These are phyloP conservation scores for Mycogone perniciosa DNA, from an alignment of 2,329 filamentous ascomycete genomes.

Conservation along the genomic window DNA sequence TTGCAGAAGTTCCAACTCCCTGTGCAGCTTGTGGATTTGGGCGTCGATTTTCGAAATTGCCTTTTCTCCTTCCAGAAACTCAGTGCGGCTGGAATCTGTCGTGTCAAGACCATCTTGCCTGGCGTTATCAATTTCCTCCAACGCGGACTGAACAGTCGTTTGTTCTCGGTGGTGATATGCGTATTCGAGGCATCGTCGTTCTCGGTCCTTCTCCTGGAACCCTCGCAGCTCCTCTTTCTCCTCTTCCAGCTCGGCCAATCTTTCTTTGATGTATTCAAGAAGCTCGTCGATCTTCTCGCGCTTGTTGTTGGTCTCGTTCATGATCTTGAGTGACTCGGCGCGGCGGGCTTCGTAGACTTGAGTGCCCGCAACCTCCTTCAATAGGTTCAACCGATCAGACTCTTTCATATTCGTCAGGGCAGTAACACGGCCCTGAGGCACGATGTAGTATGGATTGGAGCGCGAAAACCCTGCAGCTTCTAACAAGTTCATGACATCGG, in stretches of 20 bases:
- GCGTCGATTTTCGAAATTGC: slow-evolving; percentile 69
- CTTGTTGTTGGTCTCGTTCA: slow-evolving; percentile 94
- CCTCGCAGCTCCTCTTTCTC: slow-evolving; percentile 93
- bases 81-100: slow-evolving; percentile 71
- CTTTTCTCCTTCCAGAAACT: slow-evolving; percentile 72
- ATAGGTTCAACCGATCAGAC: slow-evolving; percentile 74
- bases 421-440: slow-evolving; percentile 93
- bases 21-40: slow-evolving; percentile 72
- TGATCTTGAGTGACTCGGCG: slow-evolving; percentile 89
- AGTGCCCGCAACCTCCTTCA: slow-evolving; percentile 98
- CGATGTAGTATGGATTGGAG: slow-evolving; percentile 98
- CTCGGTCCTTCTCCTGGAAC: slow-evolving; percentile 91
- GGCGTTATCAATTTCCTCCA: slow-evolving; percentile 77
- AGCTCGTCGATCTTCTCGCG: slow-evolving; percentile 90
- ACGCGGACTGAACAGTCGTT: slow-evolving; percentile 64
- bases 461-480: slow-evolving; percentile 95
- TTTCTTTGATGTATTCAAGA: slow-evolving; percentile 84
- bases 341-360: slow-evolving; percentile 93
- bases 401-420: slow-evolving; percentile 99
- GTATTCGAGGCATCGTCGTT: slow-evolving; percentile 87
- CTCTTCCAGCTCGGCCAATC: slow-evolving; percentile 83
- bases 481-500: slow-evolving; percentile 89
- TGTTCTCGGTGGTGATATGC: slow-evolving; percentile 91
- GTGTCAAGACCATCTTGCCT: slow-evolving; percentile 78
- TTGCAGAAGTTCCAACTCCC: slow-evolving; percentile 76